These are phyloP conservation scores for Neckera pumila DNA, from an alignment of 225 moss, liverwort and hornwort genomes.

Conservation along the genomic window DNA sequence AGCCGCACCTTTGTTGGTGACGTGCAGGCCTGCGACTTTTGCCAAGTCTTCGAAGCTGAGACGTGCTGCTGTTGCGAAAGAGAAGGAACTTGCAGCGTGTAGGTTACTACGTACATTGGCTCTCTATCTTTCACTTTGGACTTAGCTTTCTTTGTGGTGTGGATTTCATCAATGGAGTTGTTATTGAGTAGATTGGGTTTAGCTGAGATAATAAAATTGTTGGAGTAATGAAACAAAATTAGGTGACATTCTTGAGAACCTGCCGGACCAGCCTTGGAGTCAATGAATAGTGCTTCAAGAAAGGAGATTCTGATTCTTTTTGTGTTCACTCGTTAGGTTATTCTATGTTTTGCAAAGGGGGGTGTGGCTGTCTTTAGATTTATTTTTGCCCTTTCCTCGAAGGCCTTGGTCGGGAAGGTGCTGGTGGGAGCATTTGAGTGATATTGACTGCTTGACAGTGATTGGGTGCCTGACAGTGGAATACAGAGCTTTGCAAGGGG, in stretches of 20 bases:
- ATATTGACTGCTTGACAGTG: not conserved
- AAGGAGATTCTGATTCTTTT: not conserved
- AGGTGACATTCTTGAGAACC: not conserved
- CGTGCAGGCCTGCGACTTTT: conserved; percentile 74
- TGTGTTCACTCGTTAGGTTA: not conserved
- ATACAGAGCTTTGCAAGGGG: not conserved
- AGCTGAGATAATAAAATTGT: not conserved
- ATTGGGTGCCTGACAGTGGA: not conserved
- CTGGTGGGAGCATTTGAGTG: not conserved
- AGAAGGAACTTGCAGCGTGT: conserved; percentile 60
- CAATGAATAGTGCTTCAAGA: not conserved
- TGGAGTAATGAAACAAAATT: not conserved
- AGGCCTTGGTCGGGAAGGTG: not conserved
- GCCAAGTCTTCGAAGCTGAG: conserved; percentile 79
- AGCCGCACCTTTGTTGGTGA: not conserved
- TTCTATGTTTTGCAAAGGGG: not conserved
- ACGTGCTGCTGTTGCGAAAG: conserved; percentile 71
- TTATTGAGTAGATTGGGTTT: not conserved
- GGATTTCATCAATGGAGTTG: not conserved
- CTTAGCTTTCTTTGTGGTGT: not conserved
- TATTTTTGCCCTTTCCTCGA: not conserved
- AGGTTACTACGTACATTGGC: not conserved
- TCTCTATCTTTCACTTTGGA: not conserved
- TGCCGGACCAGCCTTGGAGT: not conserved
- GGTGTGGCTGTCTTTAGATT: not conserved